Evolutionary conservation across 495 filamentous ascomycete genomes (phyloP), one percentile per base, ranked within the genome.

Genomic region (Hypoxylon perforatum): DNA sequence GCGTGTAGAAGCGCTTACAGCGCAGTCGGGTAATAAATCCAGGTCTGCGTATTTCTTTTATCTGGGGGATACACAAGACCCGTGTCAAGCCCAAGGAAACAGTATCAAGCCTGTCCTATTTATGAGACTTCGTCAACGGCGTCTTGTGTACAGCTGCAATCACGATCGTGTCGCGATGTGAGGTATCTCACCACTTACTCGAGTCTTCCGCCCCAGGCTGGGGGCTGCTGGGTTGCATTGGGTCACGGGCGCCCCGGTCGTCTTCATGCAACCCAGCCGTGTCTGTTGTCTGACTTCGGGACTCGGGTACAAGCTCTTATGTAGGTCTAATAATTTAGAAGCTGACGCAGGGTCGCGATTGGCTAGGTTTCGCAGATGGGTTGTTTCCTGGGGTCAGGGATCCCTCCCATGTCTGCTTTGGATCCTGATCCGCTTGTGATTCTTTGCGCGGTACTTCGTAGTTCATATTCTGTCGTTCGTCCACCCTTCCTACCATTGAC

Each of bases 401-500:
- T 64, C 14, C 28, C 6, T 12, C 35, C 47, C 15, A 25, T n/a
- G 41, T 59, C 46, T 61, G 38, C 42, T 15, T 68, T 36, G 22
- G 38, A 63, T 51, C 36, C 42, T 60, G 50, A 60, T 60, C 59
- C 46, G 55, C 55, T 52, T 63, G 60, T 57, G 56, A 69, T 57
- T 56, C 45, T 44, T n/a, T 33, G 46, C 33, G 57, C 33, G 42
- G n/a, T 33, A 64, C 6, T 69, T 65, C 48, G n/a, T 33, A 64
- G 17, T 69, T 65, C 51, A 65, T 65, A 65, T 65, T 21, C 45
- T 3, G 22, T 42, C 36, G 44, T 19, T 44, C 38, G 25, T 30
- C 61, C 56, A 17, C 46, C 36, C 14, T 64, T 61, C 15, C 39
- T 57, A 18, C 22, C 42, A 46, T 35, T 53, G 25, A 36, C 19